Conservation (phyloP, 2,329 filamentous ascomycete species). For the Monilinia vaccinii-corymbosi region DNA sequence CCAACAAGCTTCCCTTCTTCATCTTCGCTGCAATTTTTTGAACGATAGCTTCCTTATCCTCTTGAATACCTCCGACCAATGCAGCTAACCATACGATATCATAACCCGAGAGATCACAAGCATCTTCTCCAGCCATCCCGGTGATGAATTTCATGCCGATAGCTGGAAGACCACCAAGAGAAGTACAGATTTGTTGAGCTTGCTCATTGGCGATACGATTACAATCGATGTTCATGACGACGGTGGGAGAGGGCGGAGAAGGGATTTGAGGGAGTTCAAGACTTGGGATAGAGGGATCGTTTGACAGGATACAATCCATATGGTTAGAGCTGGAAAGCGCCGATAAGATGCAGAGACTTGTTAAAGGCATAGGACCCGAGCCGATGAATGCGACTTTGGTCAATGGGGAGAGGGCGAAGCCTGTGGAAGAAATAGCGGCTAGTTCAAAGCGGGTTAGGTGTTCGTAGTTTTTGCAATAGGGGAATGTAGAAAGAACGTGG, state of each 20-base stretch:
- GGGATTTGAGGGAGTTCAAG: background rate
- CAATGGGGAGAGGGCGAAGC: constrained; percentile 24
- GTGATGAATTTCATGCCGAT: constrained; percentile 32
- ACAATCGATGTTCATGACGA: constrained; percentile 34
- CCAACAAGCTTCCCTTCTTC: constrained; percentile 35
- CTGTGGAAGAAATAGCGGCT: constrained; percentile 31
- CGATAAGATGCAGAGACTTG: constrained; percentile 36
- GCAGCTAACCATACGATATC: constrained; percentile 43
- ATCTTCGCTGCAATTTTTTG: constrained; percentile 31
- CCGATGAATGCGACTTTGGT: constrained; percentile 39
- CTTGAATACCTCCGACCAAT: constrained; percentile 37
- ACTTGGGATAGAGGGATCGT: background rate
- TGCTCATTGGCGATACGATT: constrained; percentile 30
- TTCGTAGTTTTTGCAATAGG: constrained; percentile 41
- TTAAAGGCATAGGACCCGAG: constrained; percentile 41
- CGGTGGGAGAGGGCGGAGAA: background rate
- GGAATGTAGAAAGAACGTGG: constrained; percentile 30
- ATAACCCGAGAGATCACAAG: constrained; percentile 27
- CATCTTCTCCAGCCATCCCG: constrained; percentile 27
- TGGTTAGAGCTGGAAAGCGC: constrained; percentile 24
- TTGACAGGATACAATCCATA: background rate
- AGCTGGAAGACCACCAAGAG: constrained; percentile 26
- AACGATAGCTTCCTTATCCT: constrained; percentile 35
- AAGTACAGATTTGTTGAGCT: constrained; percentile 27
- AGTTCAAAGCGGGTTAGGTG: constrained; percentile 40